Evolutionary conservation across 768 basidiomycete genomes (phyloP).

Genomic region (Nidularia pulvinata): DNA sequence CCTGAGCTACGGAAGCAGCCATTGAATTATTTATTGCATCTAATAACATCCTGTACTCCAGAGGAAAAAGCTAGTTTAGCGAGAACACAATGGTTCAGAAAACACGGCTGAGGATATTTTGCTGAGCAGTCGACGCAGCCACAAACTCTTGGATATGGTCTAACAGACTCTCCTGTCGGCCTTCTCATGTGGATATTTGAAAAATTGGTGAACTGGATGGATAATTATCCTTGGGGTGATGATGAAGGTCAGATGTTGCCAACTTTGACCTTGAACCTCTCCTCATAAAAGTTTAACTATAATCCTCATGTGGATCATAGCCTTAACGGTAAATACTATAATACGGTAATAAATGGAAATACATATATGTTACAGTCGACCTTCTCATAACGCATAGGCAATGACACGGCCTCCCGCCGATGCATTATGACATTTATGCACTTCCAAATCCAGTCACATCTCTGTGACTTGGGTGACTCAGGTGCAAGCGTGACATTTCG

Average conservation of each 20-base stretch:
- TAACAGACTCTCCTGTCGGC: slow-evolving; percentile 45
- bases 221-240: slow-evolving; percentile 52
- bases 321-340: too few species aligned
- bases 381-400: slow-evolving; percentile 56
- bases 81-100: slow-evolving; percentile 2
- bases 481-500: slow-evolving; percentile 50
- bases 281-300: slow-evolving; percentile 1
- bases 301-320: slow-evolving; percentile 65
- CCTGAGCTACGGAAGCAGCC: background rate
- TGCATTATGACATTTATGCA: slow-evolving; percentile 54
- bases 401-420: slow-evolving; percentile 54
- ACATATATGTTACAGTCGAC: too few species aligned
- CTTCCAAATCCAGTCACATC: slow-evolving; percentile 9
- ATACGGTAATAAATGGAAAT: too few species aligned
- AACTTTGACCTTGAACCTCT: slow-evolving; percentile 9
- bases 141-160: slow-evolving; percentile 35
- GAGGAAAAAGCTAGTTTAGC: background rate
- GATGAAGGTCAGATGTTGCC: slow-evolving; percentile 38
- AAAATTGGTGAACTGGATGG: slow-evolving; percentile 44
- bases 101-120: slow-evolving; percentile 20
- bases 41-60: background rate
- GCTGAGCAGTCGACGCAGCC: slow-evolving; percentile 26
- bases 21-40: background rate
- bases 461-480: slow-evolving; percentile 50
- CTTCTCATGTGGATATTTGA: slow-evolving; percentile 45